phyloP scores from a whole-genome alignment of 1,284 basidiomycete genomes.

The Cutaneotrichosporon spelunceum region DNA sequence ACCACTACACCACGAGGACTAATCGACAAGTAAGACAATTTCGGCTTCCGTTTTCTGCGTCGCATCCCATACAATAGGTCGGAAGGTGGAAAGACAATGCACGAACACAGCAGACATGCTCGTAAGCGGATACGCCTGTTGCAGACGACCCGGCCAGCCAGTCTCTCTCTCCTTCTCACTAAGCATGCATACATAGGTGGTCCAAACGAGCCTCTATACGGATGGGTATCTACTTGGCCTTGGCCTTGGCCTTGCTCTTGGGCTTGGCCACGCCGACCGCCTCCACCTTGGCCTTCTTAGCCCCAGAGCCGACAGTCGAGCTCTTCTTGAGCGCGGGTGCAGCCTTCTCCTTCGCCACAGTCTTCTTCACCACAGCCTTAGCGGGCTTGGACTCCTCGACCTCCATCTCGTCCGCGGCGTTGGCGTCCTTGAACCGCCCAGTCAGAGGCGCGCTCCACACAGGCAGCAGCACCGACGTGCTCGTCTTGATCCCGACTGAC shows the following conservation, averaged over 20 bases:
- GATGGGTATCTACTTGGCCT: conserved; percentile 13
- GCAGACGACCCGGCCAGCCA: too few species aligned
- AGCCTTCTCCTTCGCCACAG: conserved; percentile 18
- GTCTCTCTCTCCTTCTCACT: background rate
- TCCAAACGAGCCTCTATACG: conserved; percentile 9
- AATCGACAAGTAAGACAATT: background rate
- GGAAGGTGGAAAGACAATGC: too few species aligned
- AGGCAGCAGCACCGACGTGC: conserved; percentile 75
- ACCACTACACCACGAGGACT: background rate
- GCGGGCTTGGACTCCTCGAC: conserved; percentile 21
- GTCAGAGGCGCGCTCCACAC: conserved; percentile 72
- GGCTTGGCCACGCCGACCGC: conserved; percentile 18
- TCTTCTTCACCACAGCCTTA: conserved; percentile 7
- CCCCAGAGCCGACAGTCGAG: conserved; percentile 36
- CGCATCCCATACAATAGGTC: too few species aligned
- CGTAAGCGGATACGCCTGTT: too few species aligned
- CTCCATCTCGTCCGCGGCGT: conserved; percentile 22
- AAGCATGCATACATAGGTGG: conserved; percentile 11
- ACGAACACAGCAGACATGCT: too few species aligned
- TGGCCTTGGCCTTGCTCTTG: conserved; percentile 15
- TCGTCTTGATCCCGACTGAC: conserved; percentile 86
- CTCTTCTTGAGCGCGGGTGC: conserved; percentile 26
- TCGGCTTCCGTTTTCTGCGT: too few species aligned
- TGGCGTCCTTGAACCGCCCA: conserved; percentile 46
- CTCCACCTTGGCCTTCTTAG: conserved; percentile 26